Base-by-base conservation (phyloP, 306 rosid species). In the Sicyos edulis region DNA sequence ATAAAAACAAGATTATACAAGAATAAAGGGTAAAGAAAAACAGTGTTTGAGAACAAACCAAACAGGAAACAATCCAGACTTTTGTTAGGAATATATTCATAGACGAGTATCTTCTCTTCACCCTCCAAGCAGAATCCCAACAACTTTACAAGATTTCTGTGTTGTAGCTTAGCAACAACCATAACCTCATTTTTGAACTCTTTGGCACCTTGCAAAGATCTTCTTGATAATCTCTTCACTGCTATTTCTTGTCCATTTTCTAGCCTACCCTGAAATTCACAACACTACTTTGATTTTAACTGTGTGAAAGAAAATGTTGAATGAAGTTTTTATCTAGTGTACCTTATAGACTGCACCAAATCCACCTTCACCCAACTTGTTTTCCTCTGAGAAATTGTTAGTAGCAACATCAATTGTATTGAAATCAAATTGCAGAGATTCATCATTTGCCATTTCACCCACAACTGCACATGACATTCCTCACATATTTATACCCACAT, bases 161-260 rank as follows among this genome's bases (percentile, higher is more conserved):
- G 92, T 67, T 85, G 86, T 60, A 87, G 90, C 54, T 82, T 81
- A 5, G 89, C 92, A 22, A 89, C 79, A 40, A 89, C 26, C 29
- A 79, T 58, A 50, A 83, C 79, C 73, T 89, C 96, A 59, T 82
- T 87, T 66, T 80, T 85, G 73, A 89, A 87, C 79, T 89, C 87
- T 20, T 14, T 44, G 0, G 70, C 20, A 16, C 89, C 92, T 81
- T 89, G 96, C 7, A 51, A 24, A 13, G 92, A 85, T 17, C 67
- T 60, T 29, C n/a, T 61, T 10, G 80, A 78, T 42, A 87, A 83
- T 78, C 92, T 85, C 64, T 89, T 87, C 63, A 89, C 92, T 29
- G 96, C 96, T 42, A 89, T 71, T 45, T 79, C 78, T 81, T 79
- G 81, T 26, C 85, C 85, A 77, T 80, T 24, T 0, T 81, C 11